Conservation (phyloP, 2,329 filamentous ascomycete species). For the Zymoseptoria tritici region DNA sequence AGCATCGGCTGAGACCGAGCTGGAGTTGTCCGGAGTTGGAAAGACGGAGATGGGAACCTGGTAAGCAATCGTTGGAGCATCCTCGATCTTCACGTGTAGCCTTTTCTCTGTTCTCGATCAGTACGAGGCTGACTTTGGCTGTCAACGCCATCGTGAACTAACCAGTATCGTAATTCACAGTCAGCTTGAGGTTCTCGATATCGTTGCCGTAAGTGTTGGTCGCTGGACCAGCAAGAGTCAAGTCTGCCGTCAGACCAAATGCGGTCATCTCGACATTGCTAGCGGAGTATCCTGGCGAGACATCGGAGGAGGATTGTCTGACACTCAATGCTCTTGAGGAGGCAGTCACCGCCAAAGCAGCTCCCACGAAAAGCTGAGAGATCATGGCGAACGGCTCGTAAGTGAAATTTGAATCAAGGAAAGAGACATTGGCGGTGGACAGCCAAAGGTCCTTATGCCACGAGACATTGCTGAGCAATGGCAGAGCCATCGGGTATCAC, state of each 20-base stretch:
- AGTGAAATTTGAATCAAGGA: background rate
- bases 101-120: constrained; percentile 32
- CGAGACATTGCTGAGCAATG: background rate
- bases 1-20: constrained; percentile 7
- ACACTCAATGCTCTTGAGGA: constrained; percentile 6
- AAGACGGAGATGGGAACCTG: constrained; percentile 65
- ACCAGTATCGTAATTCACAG: constrained; percentile 25
- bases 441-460: background rate
- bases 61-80: constrained; percentile 59
- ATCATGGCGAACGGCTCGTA: background rate
- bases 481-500: background rate
- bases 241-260: constrained; percentile 23
- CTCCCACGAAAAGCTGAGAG: constrained; percentile 2
- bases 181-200: constrained; percentile 19
- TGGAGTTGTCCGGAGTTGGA: constrained; percentile 46
- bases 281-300: constrained; percentile 27
- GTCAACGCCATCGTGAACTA: constrained; percentile 3
- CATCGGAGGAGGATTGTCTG: constrained; percentile 1
- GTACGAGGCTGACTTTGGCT: constrained; percentile 12
- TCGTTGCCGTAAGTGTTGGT: constrained; percentile 29
- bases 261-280: constrained; percentile 20
- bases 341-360: constrained; percentile 4
- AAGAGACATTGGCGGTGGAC: background rate
- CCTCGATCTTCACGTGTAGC: constrained; percentile 61
- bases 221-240: constrained; percentile 22